phyloP scores from a whole-genome alignment of 1,284 basidiomycete species.

The Meripilus lineatus region DNA sequence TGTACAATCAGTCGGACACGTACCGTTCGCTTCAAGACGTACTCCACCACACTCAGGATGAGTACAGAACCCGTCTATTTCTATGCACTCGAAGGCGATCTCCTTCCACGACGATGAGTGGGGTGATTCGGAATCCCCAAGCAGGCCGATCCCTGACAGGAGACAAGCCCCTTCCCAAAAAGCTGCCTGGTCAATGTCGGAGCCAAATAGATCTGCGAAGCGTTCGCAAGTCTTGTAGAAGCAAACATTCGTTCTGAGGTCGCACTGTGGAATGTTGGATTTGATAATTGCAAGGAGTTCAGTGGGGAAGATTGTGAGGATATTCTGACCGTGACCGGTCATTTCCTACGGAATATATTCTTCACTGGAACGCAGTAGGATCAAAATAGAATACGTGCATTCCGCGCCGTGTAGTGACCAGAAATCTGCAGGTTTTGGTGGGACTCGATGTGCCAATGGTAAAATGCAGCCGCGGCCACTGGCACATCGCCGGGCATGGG shows the following conservation, averaged over 20 bases:
- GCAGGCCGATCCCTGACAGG: too few relatives aligned
- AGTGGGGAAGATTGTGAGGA: not conserved
- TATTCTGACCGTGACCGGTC: too few relatives aligned
- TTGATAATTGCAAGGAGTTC: constrained; percentile 1
- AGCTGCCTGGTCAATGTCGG: not conserved
- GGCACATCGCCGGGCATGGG: too few relatives aligned
- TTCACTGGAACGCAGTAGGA: too few relatives aligned
- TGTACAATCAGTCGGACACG: not conserved
- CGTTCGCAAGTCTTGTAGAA: not conserved
- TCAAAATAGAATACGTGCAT: too few relatives aligned
- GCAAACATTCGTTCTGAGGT: constrained; percentile 2
- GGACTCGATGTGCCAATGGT: too few relatives aligned
- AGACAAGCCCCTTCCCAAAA: constrained; percentile 1
- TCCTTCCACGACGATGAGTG: not conserved
- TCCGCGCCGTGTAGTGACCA: too few relatives aligned
- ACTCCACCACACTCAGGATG: constrained; percentile 5
- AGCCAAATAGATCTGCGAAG: not conserved
- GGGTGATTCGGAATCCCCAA: too few relatives aligned
- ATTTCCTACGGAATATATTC: too few relatives aligned
- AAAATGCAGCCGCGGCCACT: too few relatives aligned
- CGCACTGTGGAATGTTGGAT: not conserved
- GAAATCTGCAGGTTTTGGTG: too few relatives aligned
- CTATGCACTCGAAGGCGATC: constrained; percentile 3
- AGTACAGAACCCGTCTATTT: constrained; percentile 4
- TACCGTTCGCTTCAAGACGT: constrained; percentile 6